phyloP scores from a whole-genome alignment of 2,329 filamentous ascomycete genomes.

The Alternaria ethzedia region DNA sequence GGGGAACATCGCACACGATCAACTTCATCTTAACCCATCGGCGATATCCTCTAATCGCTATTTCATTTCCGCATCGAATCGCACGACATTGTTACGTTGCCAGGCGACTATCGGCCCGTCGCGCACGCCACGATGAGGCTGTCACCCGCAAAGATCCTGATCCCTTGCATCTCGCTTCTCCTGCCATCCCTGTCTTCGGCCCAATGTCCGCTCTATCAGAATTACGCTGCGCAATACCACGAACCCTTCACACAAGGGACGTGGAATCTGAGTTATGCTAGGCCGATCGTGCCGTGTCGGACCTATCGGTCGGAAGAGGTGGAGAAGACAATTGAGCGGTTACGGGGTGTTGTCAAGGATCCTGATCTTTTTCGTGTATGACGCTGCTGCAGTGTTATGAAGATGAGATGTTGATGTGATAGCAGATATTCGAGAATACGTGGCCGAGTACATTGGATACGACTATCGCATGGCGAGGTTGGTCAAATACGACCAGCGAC shows the following conservation, averaged over 20 bases:
- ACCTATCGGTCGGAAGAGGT: constrained; percentile 53
- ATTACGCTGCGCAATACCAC: constrained; percentile 50
- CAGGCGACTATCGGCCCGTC: not conserved
- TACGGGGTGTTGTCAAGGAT: constrained; percentile 50
- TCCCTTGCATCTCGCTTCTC: constrained; percentile 14
- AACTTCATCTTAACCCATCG: not conserved
- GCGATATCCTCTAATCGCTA: not conserved
- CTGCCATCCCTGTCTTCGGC: constrained; percentile 26
- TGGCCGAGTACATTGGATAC: constrained; percentile 81
- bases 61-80: not conserved
- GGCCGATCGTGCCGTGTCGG: constrained; percentile 53
- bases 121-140: constrained; percentile 15
- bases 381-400: not conserved
- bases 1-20: not conserved
- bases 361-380: constrained; percentile 65
- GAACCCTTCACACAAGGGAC: constrained; percentile 50
- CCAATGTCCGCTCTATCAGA: constrained; percentile 53
- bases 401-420: not conserved
- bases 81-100: not conserved
- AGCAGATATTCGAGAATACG: constrained; percentile 68
- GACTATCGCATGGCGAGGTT: constrained; percentile 71
- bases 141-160: not conserved
- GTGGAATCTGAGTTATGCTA: constrained; percentile 53
- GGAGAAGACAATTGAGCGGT: constrained; percentile 47
- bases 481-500: constrained; percentile 54